Evolutionary conservation across 2,329 filamentous ascomycete species (phyloP), one percentile per base, ranked within the genome.

Genomic region (Xylaria sp.): DNA sequence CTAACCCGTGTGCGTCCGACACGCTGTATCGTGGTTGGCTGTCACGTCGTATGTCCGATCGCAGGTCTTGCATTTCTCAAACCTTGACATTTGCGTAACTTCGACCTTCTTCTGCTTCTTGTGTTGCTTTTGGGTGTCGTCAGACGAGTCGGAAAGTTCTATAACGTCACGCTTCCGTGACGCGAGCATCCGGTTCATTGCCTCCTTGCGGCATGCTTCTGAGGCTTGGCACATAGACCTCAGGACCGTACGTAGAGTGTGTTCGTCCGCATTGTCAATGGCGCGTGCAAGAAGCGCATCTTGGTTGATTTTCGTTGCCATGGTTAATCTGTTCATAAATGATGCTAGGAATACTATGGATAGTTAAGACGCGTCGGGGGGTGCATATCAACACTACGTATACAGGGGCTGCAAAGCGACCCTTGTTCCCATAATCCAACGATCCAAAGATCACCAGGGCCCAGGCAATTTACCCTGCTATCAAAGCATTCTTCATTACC

Each of bases 191-290:
- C 43, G 60, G 7, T 50, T 13, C 28, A 28, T 60, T 18, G 56
- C 68, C 30, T 64, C 61, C 43, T 65, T 57, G 43, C 65, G 60
- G 28, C 66, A 65, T 20, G 7, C 43, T 25, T 70, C 65, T 9
- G 65, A 72, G 8, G 45, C 43, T 20, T 52, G 41, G 23, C 68
- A 72, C 62, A 70, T 65, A 7, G 59, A 63, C 13, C 58, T 66
- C 39, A 71, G 41, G 9, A 68, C 12, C 1, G 4, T 25, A 4
- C 62, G 70, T 28, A 71, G 48, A 9, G 48, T 66, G 9, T 15
- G 3, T 18, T 32, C 65, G 55, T 72, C 57, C 18, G 65, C 57
- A 41, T 36, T 62, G 9, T 66, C 53, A 18, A 66, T 64, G 34
- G 60, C 65, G 36, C 65, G 59, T 34, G 1, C 20, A 15, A 70